phyloP scores from a whole-genome alignment of 495 filamentous ascomycete genomes.

The Choiromyces venosus region DNA sequence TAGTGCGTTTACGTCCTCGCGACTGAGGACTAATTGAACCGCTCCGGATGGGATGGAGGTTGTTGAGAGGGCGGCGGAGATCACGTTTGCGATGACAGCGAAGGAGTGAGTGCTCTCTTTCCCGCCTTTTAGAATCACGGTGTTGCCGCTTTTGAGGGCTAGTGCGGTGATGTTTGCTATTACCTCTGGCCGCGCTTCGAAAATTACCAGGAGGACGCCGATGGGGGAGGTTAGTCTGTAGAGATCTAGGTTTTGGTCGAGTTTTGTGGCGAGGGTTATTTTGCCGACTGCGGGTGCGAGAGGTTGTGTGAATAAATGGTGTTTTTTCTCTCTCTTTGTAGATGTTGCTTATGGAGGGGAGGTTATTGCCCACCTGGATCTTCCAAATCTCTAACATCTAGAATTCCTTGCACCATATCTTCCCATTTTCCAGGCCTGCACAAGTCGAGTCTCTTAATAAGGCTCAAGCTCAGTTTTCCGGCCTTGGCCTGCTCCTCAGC shows the following conservation, averaged over 20 bases:
- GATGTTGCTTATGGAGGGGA: not conserved
- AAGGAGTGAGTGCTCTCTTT: constrained; percentile 96
- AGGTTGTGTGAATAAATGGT: constrained; percentile 8
- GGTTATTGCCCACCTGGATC: constrained; percentile 67
- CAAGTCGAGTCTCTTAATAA: constrained; percentile 87
- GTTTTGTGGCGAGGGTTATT: constrained; percentile 69
- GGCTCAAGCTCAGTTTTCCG: constrained; percentile 71
- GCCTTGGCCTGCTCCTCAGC: constrained; percentile 66
- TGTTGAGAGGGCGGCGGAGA: constrained; percentile 67
- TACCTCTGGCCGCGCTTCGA: constrained; percentile 95
- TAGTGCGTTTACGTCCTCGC: constrained; percentile 79
- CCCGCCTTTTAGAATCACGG: constrained; percentile 93
- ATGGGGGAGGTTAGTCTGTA: constrained; percentile 89
- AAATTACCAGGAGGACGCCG: constrained; percentile 92
- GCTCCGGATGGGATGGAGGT: constrained; percentile 78
- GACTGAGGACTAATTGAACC: constrained; percentile 86
- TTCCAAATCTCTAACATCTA: constrained; percentile 77
- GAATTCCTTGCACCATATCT: constrained; percentile 93
- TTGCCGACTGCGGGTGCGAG: constrained; percentile 63
- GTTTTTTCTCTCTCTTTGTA: not conserved
- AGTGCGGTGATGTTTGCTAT: constrained; percentile 98
- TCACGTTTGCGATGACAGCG: constrained; percentile 74
- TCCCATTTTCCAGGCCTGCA: constrained; percentile 84
- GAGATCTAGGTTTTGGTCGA: constrained; percentile 83
- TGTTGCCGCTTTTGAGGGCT: constrained; percentile 94